These are phyloP conservation scores for Fusarium oligoseptatum DNA, from an alignment of 2,329 filamentous ascomycete species.

Conservation along the genomic window DNA sequence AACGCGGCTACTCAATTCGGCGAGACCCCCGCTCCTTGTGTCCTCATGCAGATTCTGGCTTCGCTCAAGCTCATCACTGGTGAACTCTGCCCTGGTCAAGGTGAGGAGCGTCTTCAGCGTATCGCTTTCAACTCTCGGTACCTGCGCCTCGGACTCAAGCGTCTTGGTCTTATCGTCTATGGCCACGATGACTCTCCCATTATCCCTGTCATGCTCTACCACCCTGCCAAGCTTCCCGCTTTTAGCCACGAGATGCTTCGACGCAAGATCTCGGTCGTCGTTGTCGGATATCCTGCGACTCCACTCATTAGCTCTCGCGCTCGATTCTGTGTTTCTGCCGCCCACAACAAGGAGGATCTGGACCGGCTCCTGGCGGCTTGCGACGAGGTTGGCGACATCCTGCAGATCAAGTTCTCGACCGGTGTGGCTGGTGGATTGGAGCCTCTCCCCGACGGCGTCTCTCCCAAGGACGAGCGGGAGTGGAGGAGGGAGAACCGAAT, in stretches of 20 bases:
- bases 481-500: conserved; percentile 73
- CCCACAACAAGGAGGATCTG: conserved; percentile 98
- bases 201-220: conserved; percentile 93
- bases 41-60: conserved; percentile 90
- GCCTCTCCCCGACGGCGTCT: conserved; percentile 78
- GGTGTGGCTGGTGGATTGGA: conserved; percentile 91
- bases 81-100: conserved; percentile 89
- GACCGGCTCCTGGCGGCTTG: conserved; percentile 90
- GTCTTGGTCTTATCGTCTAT: conserved; percentile 95
- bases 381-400: conserved; percentile 89
- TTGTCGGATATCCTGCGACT: conserved; percentile 97
- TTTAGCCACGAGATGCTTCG: conserved; percentile 99
- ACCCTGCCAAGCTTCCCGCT: conserved; percentile 98
- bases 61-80: conserved; percentile 91
- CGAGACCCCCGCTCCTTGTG: conserved; percentile 88
- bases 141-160: conserved; percentile 96
- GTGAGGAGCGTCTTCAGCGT: conserved; percentile 93
- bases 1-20: conserved; percentile 91
- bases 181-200: conserved; percentile 98
- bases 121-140: conserved; percentile 99
- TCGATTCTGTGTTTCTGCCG: conserved; percentile 94
- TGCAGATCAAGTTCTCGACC: conserved; percentile 97
- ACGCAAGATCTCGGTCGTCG: conserved; percentile 96
- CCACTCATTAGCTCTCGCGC: conserved; percentile 94
- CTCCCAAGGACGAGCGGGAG: conserved; percentile 78